phyloP scores from a whole-genome alignment of 225 moss, liverwort and hornwort genomes.

The Pseudoscleropodium purum region DNA sequence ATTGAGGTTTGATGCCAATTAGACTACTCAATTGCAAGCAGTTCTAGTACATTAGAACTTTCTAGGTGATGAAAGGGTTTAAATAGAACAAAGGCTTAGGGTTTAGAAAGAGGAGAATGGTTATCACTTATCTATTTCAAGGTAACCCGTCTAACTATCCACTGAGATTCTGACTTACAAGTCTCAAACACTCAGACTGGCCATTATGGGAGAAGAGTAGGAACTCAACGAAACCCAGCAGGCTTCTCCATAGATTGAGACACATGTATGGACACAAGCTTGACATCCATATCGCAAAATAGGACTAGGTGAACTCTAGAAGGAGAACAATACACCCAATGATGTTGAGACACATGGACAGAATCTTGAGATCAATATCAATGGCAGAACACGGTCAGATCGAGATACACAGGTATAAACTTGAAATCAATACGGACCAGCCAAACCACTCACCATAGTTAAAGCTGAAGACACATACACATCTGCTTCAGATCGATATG shows the following conservation, averaged over 20 bases:
- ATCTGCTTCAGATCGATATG: background rate
- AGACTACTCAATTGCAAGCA: background rate
- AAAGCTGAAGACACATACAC: background rate
- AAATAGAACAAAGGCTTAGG: background rate
- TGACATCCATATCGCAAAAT: background rate
- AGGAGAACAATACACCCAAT: background rate
- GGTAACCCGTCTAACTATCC: background rate
- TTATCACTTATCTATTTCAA: background rate
- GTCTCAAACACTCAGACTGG: background rate
- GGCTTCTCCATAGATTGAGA: no score
- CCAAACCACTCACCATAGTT: background rate
- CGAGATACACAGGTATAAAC: background rate
- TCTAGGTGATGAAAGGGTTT: background rate
- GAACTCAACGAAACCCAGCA: accelerated
- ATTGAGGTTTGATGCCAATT: background rate
- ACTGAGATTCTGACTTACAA: background rate
- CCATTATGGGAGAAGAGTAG: background rate
- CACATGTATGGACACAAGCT: background rate
- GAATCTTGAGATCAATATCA: background rate
- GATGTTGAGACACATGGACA: background rate
- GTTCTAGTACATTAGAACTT: background rate
- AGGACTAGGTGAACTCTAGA: background rate
- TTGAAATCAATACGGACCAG: background rate
- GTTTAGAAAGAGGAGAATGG: background rate
- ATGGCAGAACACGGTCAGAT: no score